Percentiles rank a stretch among this genome's conserved stretches.
Evolutionary conservation across 169 alveolate genomes (phyloP).

Genomic region (Hepatocystis sp.): DNA sequence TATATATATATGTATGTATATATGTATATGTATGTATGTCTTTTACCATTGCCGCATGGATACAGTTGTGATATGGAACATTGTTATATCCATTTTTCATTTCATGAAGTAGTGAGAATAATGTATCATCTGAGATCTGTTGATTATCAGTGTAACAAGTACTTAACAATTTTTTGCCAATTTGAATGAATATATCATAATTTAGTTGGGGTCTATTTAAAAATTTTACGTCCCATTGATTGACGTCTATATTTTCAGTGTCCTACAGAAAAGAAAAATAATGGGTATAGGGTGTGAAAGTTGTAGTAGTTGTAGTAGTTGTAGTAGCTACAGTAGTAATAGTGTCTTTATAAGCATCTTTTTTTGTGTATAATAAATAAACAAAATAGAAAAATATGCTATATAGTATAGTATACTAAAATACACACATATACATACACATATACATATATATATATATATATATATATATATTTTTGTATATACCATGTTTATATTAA

Average conservation of each 20-base stretch:
- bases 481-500: constrained; percentile 56
- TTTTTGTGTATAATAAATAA: no score
- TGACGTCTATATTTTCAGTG: constrained; percentile 8
- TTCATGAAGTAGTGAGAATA: constrained; percentile 52
- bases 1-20: background rate
- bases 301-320: no score
- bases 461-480: constrained; percentile 1
- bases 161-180: constrained; percentile 37
- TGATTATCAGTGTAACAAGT: constrained; percentile 31
- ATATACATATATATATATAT: no score
- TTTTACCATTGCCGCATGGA: constrained; percentile 75
- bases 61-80: constrained; percentile 73
- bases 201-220: constrained; percentile 10
- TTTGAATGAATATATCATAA: constrained; percentile 22
- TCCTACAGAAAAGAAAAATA: constrained; percentile 20
- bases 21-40: background rate
- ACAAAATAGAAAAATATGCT: background rate
- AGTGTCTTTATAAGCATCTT: background rate
- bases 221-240: constrained; percentile 29
- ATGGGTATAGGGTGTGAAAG: background rate
- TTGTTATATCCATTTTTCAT: constrained; percentile 71
- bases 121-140: constrained; percentile 32
- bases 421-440: no score
- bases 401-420: no score
- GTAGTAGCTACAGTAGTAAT: no score